These are phyloP conservation scores for Pseudogymnoascus sp. DNA, from an alignment of 2,329 filamentous ascomycete species.

Conservation along the genomic window DNA sequence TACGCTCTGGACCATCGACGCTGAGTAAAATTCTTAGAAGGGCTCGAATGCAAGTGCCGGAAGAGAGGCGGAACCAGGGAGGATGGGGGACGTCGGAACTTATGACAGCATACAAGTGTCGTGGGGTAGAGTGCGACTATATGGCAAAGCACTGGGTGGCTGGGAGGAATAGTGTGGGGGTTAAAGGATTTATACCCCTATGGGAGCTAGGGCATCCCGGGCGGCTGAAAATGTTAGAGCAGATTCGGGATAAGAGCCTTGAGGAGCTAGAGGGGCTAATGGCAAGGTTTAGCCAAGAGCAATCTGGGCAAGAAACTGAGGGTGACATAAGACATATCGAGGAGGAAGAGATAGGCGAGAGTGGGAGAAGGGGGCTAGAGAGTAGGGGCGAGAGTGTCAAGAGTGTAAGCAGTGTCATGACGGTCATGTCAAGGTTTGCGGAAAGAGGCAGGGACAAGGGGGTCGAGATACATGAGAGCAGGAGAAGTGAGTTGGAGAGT, in stretches of 20 bases:
- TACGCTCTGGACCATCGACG: not conserved
- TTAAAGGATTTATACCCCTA: not conserved
- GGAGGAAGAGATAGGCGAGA: not conserved
- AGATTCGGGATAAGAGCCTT: not conserved
- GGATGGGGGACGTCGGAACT: not conserved
- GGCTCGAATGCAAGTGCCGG: not conserved
- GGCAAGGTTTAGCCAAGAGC: too few species aligned
- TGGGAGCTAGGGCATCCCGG: not conserved
- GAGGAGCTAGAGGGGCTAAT: too few species aligned
- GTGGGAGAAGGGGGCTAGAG: too few species aligned
- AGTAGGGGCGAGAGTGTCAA: too few species aligned
- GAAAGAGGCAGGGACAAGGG: too few species aligned
- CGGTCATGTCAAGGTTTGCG: too few species aligned
- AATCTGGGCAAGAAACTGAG: too few species aligned
- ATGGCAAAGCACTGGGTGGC: not conserved
- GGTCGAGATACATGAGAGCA: too few species aligned
- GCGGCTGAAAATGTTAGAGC: not conserved
- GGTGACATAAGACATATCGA: too few species aligned
- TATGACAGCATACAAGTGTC: not conserved
- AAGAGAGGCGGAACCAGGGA: not conserved
- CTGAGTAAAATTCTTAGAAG: not conserved
- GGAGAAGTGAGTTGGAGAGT: too few species aligned
- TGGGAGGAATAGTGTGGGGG: not conserved
- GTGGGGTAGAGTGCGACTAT: not conserved
- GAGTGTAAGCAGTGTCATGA: too few species aligned